A percentile compares a stretch with the other conserved stretches of the same genome.
phyloP scores from a whole-genome alignment of 1,284 basidiomycete species.

The Phylloporus sp. region DNA sequence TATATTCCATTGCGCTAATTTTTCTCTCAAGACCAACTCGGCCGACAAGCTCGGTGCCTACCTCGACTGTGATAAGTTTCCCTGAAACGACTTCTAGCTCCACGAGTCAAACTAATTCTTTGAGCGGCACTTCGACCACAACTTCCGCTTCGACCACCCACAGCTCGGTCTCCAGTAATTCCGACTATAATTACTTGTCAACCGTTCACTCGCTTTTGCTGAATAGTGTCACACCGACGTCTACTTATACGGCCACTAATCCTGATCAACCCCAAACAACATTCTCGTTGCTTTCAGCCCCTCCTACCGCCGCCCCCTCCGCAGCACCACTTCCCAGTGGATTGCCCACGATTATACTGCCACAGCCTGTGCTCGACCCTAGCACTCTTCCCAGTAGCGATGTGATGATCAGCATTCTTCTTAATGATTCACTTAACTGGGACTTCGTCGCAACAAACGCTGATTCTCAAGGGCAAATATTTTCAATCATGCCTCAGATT shows the following conservation, averaged over 20 bases:
- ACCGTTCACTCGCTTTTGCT: constrained; percentile 56
- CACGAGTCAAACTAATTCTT: constrained; percentile 1
- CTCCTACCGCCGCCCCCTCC: constrained; percentile 43
- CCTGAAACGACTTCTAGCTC: constrained; percentile 15
- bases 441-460: constrained; percentile 59
- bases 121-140: constrained; percentile 17
- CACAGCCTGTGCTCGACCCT: constrained; percentile 44
- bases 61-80: constrained; percentile 40
- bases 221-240: constrained; percentile 39
- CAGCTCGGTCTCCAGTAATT: constrained; percentile 24
- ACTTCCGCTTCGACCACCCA: constrained; percentile 21
- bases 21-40: constrained; percentile 7
- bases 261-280: constrained; percentile 65
- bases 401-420: constrained; percentile 64
- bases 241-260: constrained; percentile 47
- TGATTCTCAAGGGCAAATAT: constrained; percentile 67
- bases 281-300: constrained; percentile 32
- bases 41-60: constrained; percentile 13
- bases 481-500: constrained; percentile 63
- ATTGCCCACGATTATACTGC: constrained; percentile 68
- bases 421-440: constrained; percentile 68
- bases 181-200: constrained; percentile 44
- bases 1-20: constrained; percentile 14
- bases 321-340: constrained; percentile 59
- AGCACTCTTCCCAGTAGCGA: constrained; percentile 46